A percentile compares a stretch with the other conserved stretches of the same genome.
These are phyloP conservation scores for Acacia crassicarpa DNA, from an alignment of 306 rosid genomes.

Conservation along the genomic window DNA sequence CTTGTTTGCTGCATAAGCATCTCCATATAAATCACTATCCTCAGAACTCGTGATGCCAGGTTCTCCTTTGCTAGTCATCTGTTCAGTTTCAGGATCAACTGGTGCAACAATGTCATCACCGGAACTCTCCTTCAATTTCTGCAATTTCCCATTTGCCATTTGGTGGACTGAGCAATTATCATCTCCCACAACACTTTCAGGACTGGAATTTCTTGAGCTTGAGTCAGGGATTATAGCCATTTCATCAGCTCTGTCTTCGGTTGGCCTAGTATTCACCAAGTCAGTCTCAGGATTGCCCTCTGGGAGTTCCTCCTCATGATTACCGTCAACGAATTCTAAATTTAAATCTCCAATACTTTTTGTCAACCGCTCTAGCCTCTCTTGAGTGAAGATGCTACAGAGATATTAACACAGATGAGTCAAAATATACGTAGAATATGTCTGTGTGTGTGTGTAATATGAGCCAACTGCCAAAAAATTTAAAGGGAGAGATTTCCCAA, in stretches of 20 bases:
- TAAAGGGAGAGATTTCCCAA: neutral
- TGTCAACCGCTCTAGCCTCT: slow-evolving; percentile 86
- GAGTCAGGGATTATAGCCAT: slow-evolving; percentile 41
- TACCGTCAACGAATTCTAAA: slow-evolving; percentile 51
- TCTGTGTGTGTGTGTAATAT: neutral
- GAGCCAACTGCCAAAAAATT: slow-evolving; percentile 22
- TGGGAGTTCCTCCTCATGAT: slow-evolving; percentile 46
- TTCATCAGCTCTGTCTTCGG: slow-evolving; percentile 45
- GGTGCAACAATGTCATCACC: slow-evolving; percentile 37
- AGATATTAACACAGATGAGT: slow-evolving; percentile 36
- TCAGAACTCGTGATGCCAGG: slow-evolving; percentile 45
- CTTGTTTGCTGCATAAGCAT: slow-evolving; percentile 59
- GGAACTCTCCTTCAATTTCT: slow-evolving; percentile 33
- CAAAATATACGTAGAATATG: slow-evolving; percentile 11
- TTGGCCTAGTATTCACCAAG: slow-evolving; percentile 40
- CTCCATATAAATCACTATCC: slow-evolving; percentile 55
- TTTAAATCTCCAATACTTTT: slow-evolving; percentile 64
- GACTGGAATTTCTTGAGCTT: slow-evolving; percentile 39
- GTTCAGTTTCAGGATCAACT: slow-evolving; percentile 48
- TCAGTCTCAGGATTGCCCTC: slow-evolving; percentile 45
- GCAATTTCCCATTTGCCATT: slow-evolving; percentile 41
- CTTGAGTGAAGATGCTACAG: slow-evolving; percentile 93
- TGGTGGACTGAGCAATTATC: slow-evolving; percentile 41
- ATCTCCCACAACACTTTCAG: slow-evolving; percentile 35
- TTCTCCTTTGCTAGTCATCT: slow-evolving; percentile 43